Evolutionary conservation across 495 filamentous ascomycete genomes (phyloP), one percentile per base, ranked within the genome.

Genomic region (Aspergillus nanangensis): DNA sequence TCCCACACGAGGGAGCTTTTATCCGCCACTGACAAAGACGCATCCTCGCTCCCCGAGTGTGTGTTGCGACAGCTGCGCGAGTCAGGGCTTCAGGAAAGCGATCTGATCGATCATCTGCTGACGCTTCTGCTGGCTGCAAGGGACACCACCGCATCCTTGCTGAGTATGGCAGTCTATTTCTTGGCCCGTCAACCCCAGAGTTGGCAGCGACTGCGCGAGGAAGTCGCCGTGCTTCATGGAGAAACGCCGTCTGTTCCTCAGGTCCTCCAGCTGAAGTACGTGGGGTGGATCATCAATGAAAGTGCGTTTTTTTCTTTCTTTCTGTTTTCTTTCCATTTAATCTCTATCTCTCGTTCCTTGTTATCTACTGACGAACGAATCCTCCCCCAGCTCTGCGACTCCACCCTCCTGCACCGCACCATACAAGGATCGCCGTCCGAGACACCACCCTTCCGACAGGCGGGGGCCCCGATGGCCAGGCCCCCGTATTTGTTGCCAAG

Each of bases 261-360:
- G 37, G 37, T 21, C 14, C 15, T 7, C 9, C 37, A 40, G 37
- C 21, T 40, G 37, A 40, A 40, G 19, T 40, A 40, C 21, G 37
- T 40, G n/a, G 15, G 14, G 8, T 40, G 37, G 37, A 19, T 40
- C 3, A n/a, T 40, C 19, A 40, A 40, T 10, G 37, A 40, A 22
- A 22, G 37, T 40, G 19, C 8, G 37, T 40, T 19, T 10, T 21
- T 5, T 40, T 40, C 14, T 18, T 18, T 15, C 21, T 19, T 22
- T 9, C 37, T 21, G 8, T 3, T 29, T 29, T 29, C 37, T n/a
- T n/a, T n/a, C n/a, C n/a, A n/a, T n/a, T n/a, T n/a, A n/a, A n/a
- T n/a, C n/a, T n/a, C n/a, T n/a, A n/a, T n/a, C n/a, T n/a, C n/a
- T n/a, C n/a, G n/a, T n/a, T n/a, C n/a, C n/a, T n/a, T n/a, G n/a